A percentile compares a stretch with the other conserved stretches of the same genome.
Conservation (phyloP, 2,329 filamentous ascomycete genomes). For the Endothia cerciana region DNA sequence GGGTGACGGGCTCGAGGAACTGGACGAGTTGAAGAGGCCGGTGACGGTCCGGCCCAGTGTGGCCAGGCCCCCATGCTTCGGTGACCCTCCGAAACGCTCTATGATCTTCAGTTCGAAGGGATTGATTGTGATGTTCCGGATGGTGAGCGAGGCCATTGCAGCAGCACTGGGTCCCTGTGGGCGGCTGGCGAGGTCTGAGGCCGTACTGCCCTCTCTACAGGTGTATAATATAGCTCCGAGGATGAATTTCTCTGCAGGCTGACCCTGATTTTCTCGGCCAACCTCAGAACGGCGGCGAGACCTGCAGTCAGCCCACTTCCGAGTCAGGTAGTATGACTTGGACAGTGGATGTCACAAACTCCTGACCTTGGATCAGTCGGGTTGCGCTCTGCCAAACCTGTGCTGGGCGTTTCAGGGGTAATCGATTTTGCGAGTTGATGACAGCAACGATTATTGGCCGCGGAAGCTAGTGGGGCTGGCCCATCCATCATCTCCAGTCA, state of each 20-base stretch:
- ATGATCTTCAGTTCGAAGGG: slow-evolving; percentile 25
- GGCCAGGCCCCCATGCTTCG: slow-evolving; percentile 15
- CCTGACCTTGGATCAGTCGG: neutral
- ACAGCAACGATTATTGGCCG: too few relatives aligned
- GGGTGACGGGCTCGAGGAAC: slow-evolving; percentile 28
- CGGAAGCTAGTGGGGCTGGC: too few relatives aligned
- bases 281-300: neutral
- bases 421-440: too few relatives aligned
- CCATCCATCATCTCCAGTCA: too few relatives aligned
- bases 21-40: slow-evolving; percentile 49
- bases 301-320: neutral
- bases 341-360: neutral
- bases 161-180: neutral
- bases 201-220: neutral
- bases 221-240: neutral
- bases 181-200: neutral
- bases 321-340: neutral
- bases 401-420: neutral
- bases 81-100: slow-evolving; percentile 24
- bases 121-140: slow-evolving; percentile 27
- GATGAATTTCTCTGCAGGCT: neutral
- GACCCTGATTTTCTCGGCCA: neutral
- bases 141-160: slow-evolving; percentile 27
- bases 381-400: neutral
- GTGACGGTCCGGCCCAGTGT: slow-evolving; percentile 40